phyloP scores from a whole-genome alignment of 2,329 filamentous ascomycete species.

The Ophiosphaerella korrae region DNA sequence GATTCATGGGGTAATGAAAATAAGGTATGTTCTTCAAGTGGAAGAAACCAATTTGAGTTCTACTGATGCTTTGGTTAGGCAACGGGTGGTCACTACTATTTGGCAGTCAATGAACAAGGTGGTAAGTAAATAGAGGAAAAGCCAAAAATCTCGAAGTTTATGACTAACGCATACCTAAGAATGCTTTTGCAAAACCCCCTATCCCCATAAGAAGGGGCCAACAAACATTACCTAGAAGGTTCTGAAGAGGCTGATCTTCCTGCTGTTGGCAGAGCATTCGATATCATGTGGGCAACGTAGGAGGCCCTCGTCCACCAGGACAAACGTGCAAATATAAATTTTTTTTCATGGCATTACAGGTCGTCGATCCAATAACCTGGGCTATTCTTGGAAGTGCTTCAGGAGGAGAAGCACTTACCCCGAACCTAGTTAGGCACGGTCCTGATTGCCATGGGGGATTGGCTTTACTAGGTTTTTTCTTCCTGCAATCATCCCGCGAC shows the following conservation, averaged over 20 bases:
- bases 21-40: background rate
- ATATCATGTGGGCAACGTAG: constrained; percentile 4
- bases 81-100: background rate
- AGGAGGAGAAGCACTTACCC: background rate
- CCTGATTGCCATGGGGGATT: background rate
- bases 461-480: background rate
- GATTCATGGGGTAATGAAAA: background rate
- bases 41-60: no score
- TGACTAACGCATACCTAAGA: no score
- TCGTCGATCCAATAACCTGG: background rate
- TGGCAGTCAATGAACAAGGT: constrained; percentile 2
- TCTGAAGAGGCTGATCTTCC: constrained; percentile 1
- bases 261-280: background rate
- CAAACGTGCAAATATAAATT: background rate
- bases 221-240: background rate
- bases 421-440: background rate
- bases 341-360: background rate
- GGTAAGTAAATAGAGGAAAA: background rate
- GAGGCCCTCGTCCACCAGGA: background rate
- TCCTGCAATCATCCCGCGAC: background rate
- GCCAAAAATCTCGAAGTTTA: no score
- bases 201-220: background rate
- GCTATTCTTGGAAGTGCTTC: background rate
- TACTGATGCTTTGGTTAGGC: background rate
- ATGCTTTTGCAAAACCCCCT: constrained; percentile 1